A percentile compares a stretch with the other conserved stretches of the same genome.
These are phyloP conservation scores for Strigomonas galati DNA, from an alignment of 208 protist genomes.

Conservation along the genomic window DNA sequence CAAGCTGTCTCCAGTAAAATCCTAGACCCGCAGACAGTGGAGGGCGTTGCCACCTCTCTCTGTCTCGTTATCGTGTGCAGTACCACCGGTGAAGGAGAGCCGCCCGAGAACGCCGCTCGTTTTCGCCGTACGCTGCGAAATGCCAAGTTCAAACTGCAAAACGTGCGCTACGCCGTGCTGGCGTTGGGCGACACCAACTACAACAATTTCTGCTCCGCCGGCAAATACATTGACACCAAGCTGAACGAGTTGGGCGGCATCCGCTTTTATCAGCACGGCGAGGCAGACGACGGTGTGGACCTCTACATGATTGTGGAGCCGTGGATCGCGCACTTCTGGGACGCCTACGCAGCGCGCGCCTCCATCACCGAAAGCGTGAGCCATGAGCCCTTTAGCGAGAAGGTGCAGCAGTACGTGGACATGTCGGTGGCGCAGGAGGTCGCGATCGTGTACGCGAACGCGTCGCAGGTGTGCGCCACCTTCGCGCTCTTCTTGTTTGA, in stretches of 20 bases:
- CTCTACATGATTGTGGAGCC: constrained; percentile 69
- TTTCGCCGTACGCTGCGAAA: constrained; percentile 63
- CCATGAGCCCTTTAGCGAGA: constrained; percentile 5
- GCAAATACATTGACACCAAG: constrained; percentile 53
- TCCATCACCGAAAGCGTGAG: background rate
- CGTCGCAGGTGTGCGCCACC: constrained; percentile 29
- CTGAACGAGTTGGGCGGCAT: constrained; percentile 43
- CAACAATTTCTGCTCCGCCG: constrained; percentile 66
- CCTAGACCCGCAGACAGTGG: constrained; percentile 25
- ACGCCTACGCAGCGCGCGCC: constrained; percentile 11
- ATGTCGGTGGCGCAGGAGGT: constrained; percentile 34
- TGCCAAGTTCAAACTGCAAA: constrained; percentile 26
- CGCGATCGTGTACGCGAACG: constrained; percentile 48
- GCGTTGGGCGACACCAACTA: constrained; percentile 81
- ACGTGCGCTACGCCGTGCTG: constrained; percentile 50
- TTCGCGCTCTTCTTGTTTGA: constrained; percentile 44
- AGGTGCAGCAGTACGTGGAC: constrained; percentile 20
- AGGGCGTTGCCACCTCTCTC: constrained; percentile 18
- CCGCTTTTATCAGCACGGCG: constrained; percentile 54
- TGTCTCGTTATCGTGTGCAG: constrained; percentile 66
- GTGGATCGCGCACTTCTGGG: constrained; percentile 48
- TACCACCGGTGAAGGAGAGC: constrained; percentile 75
- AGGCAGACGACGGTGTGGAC: constrained; percentile 71
- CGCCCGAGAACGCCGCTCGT: constrained; percentile 64
- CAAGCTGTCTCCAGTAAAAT: constrained; percentile 30